These are phyloP conservation scores for Planoprotostelium fungivorum DNA, from an alignment of 78 protist genomes.

Conservation along the genomic window DNA sequence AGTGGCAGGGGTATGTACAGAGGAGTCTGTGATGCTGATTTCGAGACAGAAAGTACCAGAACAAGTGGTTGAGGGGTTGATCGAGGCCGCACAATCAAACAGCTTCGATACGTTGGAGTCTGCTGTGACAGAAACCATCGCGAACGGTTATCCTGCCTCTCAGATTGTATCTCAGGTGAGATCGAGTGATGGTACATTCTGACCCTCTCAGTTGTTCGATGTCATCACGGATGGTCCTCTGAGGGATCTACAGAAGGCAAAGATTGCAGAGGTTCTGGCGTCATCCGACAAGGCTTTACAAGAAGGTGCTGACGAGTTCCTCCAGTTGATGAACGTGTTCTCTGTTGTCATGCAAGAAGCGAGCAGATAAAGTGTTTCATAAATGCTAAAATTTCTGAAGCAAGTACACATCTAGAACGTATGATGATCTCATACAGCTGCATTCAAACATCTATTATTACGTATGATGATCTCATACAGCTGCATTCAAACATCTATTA, in stretches of 20 bases:
- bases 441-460: too few species aligned
- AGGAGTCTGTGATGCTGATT: not conserved
- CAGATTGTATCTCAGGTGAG: constrained; percentile 43
- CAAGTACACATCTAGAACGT: too few species aligned
- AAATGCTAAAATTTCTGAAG: too few species aligned
- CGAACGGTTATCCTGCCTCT: constrained; percentile 40
- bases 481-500: too few species aligned
- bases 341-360: constrained; percentile 37
- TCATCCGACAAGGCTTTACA: not conserved
- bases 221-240: not conserved
- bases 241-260: not conserved
- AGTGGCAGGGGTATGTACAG: constrained; percentile 57
- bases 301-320: constrained; percentile 86
- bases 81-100: constrained; percentile 24
- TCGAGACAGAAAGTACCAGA: constrained; percentile 29
- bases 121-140: constrained; percentile 11
- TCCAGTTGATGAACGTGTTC: constrained; percentile 67
- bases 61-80: constrained; percentile 1
- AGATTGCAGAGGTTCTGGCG: not conserved
- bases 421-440: too few species aligned
- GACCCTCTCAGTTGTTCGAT: not conserved
- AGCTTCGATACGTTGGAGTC: constrained; percentile 15
- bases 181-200: constrained; percentile 11
- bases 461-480: too few species aligned
- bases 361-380: constrained; percentile 3